Percentiles rank a stretch among this genome's conserved stretches.
Evolutionary conservation across 2,329 filamentous ascomycete genomes (phyloP).

Genomic region (Blastomyces parvus): DNA sequence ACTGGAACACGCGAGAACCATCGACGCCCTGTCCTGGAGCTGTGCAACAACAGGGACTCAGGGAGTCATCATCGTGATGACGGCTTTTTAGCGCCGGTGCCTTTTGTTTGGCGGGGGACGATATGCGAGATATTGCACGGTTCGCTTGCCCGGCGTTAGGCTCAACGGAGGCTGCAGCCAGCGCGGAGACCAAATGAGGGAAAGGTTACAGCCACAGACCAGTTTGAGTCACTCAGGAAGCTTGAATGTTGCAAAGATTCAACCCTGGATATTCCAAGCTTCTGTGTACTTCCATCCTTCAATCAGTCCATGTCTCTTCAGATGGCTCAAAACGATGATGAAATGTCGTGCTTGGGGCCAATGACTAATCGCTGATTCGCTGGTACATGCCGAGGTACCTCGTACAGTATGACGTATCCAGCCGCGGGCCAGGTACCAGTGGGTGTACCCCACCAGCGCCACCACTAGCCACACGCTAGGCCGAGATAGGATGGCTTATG

Average conservation of each 20-base stretch:
- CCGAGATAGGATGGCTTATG: background rate
- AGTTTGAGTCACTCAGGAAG: background rate
- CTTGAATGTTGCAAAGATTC: background rate
- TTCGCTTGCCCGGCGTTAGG: background rate
- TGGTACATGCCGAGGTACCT: too few relatives aligned
- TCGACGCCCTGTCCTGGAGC: background rate
- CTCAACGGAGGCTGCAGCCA: background rate
- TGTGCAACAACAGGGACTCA: background rate
- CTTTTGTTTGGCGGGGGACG: background rate
- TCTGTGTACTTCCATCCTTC: too few relatives aligned
- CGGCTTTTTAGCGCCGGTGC: background rate
- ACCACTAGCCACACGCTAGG: background rate
- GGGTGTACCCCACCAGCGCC: background rate
- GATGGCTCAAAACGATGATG: too few relatives aligned
- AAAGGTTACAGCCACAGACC: background rate
- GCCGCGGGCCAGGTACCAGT: background rate
- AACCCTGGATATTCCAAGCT: background rate
- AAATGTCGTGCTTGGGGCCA: too few relatives aligned
- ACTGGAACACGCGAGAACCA: background rate
- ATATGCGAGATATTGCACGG: background rate
- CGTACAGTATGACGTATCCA: background rate
- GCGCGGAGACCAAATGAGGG: background rate
- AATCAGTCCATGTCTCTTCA: too few relatives aligned
- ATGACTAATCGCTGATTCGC: too few relatives aligned
- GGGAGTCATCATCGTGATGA: background rate